Evolutionary conservation across 78 protist species (phyloP).

Genomic region (Dictyostelium citrinum): DNA sequence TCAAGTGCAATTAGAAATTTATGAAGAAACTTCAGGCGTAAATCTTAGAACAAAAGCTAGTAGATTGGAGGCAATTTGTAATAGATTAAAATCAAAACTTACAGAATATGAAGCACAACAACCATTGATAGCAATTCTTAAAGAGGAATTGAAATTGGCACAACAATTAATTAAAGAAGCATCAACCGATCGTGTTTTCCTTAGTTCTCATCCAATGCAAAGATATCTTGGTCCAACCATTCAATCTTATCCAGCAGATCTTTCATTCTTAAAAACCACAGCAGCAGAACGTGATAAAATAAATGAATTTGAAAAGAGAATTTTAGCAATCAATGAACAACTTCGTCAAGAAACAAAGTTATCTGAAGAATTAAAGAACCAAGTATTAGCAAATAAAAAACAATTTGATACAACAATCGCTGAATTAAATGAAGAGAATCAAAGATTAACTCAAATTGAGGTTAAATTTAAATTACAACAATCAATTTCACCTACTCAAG

Average conservation of each 20-base stretch:
- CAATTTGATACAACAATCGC: conserved; percentile 21
- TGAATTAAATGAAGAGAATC: conserved; percentile 49
- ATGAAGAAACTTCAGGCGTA: conserved; percentile 35
- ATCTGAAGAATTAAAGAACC: conserved; percentile 47
- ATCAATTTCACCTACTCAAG: background rate
- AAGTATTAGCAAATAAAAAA: conserved; percentile 29
- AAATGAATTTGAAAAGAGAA: conserved; percentile 38
- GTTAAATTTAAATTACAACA: conserved; percentile 1
- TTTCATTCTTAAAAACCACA: conserved; percentile 68
- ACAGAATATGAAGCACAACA: conserved; percentile 64
- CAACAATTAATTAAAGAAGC: conserved; percentile 73
- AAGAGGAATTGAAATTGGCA: conserved; percentile 47
- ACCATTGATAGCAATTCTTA: conserved; percentile 47
- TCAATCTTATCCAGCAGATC: conserved; percentile 39
- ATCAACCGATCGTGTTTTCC: conserved; percentile 56
- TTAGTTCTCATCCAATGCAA: conserved; percentile 69
- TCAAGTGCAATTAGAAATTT: conserved; percentile 64
- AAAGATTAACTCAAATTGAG: conserved; percentile 19
- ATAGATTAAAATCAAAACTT: conserved; percentile 24
- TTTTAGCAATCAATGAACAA: background rate
- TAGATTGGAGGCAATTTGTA: conserved; percentile 45
- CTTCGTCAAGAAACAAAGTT: conserved; percentile 30
- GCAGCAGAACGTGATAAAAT: conserved; percentile 33
- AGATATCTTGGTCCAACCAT: conserved; percentile 59
- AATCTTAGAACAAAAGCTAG: conserved; percentile 42